phyloP scores from a whole-genome alignment of 2,329 filamentous ascomycete species.

The Calonectria henricotiae region DNA sequence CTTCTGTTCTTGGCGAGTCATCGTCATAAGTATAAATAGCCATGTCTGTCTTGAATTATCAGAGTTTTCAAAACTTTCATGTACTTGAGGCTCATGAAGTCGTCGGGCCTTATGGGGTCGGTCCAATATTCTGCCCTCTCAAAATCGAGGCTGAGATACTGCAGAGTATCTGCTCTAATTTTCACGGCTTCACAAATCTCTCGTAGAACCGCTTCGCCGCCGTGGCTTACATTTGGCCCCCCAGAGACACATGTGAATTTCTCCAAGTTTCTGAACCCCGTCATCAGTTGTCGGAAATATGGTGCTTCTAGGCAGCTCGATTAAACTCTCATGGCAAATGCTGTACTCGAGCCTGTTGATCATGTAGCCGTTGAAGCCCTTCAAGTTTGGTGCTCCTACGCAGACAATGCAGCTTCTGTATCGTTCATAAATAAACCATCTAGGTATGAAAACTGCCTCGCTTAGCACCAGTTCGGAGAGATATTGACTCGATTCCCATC shows the following conservation, averaged over 20 bases:
- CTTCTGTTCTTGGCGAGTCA: no score
- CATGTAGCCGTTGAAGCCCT: not conserved
- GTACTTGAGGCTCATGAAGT: conserved; percentile 16
- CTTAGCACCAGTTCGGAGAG: conserved; percentile 15
- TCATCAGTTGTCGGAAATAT: conserved; percentile 2
- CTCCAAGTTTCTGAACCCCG: not conserved
- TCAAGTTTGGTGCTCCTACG: conserved; percentile 25
- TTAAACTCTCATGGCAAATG: conserved; percentile 13
- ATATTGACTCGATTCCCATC: conserved; percentile 3
- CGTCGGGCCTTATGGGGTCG: not conserved
- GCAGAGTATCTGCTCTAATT: conserved; percentile 6
- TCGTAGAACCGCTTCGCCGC: not conserved
- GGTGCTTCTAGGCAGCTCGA: not conserved
- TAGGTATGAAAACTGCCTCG: no score
- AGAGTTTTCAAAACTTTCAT: conserved; percentile 23
- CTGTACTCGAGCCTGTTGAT: not conserved
- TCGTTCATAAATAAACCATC: not conserved
- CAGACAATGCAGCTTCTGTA: conserved; percentile 9
- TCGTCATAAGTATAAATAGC: no score
- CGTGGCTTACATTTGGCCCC: not conserved
- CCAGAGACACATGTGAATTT: conserved; percentile 22
- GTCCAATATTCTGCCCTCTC: not conserved
- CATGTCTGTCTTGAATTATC: not conserved
- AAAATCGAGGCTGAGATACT: conserved; percentile 15
- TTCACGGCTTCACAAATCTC: not conserved